Conservation (phyloP, 208 protist genomes). For the Acanthamoeba culbertsoni region DNA sequence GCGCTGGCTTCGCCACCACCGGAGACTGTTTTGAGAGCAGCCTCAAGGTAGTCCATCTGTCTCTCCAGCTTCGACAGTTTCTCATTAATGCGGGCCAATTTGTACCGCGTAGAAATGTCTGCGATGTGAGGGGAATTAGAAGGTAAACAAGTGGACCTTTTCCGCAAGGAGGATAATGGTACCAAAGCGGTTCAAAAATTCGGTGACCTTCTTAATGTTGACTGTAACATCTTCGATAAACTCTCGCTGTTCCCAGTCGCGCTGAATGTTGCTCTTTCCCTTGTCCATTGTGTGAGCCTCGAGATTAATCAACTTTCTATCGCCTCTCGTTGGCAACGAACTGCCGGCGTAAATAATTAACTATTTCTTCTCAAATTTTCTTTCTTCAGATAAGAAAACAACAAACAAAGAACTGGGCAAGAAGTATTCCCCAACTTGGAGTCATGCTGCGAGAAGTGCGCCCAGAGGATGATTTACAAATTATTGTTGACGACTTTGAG, state of each 20-base stretch:
- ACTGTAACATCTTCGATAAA: constrained; percentile 68
- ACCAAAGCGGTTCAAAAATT: constrained; percentile 78
- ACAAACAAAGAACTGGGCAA: too few species aligned
- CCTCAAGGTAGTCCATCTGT: constrained; percentile 75
- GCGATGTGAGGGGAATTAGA: background rate
- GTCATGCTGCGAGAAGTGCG: too few species aligned
- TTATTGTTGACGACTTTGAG: too few species aligned
- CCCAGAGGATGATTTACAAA: too few species aligned
- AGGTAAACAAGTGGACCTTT: background rate
- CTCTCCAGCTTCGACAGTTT: constrained; percentile 72
- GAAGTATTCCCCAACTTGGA: background rate
- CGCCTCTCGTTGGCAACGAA: background rate
- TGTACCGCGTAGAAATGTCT: constrained; percentile 73
- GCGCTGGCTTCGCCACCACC: background rate
- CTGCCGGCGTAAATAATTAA: background rate
- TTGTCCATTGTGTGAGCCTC: constrained; percentile 33
- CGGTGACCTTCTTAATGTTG: constrained; percentile 75
- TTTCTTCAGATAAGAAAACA: too few species aligned
- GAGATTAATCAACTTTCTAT: background rate
- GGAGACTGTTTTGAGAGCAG: constrained; percentile 40
- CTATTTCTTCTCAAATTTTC: too few species aligned
- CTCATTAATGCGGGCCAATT: constrained; percentile 71
- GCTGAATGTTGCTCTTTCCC: constrained; percentile 67
- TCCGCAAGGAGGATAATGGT: background rate
- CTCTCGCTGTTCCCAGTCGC: constrained; percentile 75